Conservation (phyloP, 176 grass and related monocot genomes). For the Paspalum notatum region DNA sequence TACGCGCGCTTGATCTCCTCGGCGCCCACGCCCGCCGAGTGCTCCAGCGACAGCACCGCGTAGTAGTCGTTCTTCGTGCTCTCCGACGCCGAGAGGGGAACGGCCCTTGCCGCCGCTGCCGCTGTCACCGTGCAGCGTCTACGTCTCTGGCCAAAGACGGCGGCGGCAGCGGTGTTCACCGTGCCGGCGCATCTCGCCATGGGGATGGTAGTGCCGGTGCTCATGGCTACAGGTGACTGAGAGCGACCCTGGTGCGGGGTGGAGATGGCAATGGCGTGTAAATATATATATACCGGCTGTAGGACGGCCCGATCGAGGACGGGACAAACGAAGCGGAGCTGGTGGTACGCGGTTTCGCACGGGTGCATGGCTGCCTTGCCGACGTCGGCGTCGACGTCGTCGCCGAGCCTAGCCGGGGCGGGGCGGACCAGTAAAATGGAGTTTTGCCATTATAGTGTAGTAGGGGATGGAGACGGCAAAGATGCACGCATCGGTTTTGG, state of each 20-base stretch:
- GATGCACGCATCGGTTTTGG: constrained; percentile 5
- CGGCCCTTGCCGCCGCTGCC: not conserved
- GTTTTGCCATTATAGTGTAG: not conserved
- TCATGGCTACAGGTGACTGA: constrained; percentile 18
- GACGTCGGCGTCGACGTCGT: not conserved
- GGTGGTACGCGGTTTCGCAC: constrained; percentile 9
- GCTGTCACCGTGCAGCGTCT: not conserved
- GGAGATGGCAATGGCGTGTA: not conserved
- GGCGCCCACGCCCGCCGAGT: constrained; percentile 29
- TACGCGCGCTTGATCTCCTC: constrained; percentile 80
- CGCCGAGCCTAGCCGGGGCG: not conserved
- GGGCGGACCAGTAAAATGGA: constrained; percentile 20
- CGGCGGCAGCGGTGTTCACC: not conserved
- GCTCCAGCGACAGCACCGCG: constrained; percentile 58
- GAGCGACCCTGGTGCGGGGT: not conserved
- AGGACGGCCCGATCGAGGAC: not conserved
- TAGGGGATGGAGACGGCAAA: constrained; percentile 15
- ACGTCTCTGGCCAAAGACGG: not conserved
- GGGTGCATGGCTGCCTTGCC: not conserved
- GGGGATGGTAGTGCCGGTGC: not conserved
- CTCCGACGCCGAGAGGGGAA: not conserved
- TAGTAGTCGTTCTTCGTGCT: constrained; percentile 46
- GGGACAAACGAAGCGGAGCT: not conserved
- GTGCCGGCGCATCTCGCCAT: not conserved
- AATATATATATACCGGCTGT: not conserved